Base-by-base conservation (phyloP, 2,329 filamentous ascomycete species). In the Aspergillus alliaceus region DNA sequence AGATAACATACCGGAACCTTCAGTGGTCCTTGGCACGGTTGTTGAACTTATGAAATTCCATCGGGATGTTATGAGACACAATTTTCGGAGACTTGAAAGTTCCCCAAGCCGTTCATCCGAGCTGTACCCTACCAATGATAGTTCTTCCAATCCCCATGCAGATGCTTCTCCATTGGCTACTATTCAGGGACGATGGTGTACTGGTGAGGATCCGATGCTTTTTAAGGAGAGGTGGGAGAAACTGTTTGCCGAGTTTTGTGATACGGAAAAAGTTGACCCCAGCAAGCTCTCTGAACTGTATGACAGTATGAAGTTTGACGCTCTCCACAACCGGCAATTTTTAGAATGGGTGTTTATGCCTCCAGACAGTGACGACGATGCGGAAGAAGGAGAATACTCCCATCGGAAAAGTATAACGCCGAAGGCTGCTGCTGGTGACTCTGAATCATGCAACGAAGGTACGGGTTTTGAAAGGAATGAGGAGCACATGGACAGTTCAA, bases 261-360 rank as follows among this genome's bases (percentile, higher is more conserved):
- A 99, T 72, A 89, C 90, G 1, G 95, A 99, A 69, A 99, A 99
- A 79, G 92, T 98, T 18, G 95, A 99, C 74, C 96, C 96, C 18
- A 96, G 93, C 81, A 99, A 99, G 79, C 93, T 99, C 60, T 97
- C 92, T 5, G 95, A 99, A 77, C 84, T 99, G 2, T 99, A 99
- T 73, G 95, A 99, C 74, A 98, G 93, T 20, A 98, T 99, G 95
- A 99, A 99, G 75, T 99, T 98, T 63, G 95, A 99, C 73, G 95
- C 95, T 1, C 82, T 99, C 14, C 96, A 99, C 76, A 99, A 99
- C 71, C 87, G 95, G 2, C 91, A 92, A 61, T 99, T 99, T 69
- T 80, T 99, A 4, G 95, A 99, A 74, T 98, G 95, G 91, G 89
- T 97, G 0, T 99, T 99, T 66, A 96, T 92, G 15, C 95, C 95